Base-by-base conservation (phyloP, 1,284 basidiomycete genomes). In the Cutaneotrichosporon sp. region DNA sequence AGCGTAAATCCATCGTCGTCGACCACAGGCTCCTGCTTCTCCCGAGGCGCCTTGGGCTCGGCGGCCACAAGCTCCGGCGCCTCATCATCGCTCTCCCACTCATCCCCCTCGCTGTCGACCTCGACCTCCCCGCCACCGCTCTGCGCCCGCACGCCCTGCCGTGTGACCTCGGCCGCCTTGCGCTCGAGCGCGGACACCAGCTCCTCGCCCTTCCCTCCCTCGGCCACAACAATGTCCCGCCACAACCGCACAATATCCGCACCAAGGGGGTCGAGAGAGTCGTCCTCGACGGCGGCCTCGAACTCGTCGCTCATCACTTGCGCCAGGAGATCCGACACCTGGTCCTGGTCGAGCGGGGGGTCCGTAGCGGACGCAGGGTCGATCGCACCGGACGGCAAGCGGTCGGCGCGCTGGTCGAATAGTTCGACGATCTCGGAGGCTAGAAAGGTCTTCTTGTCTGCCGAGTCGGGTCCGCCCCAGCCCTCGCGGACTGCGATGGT, bases 1-100 rank as follows among this genome's bases (percentile, higher is more conserved):
- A 85, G 67, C 2, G 85, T 88, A 66, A 94, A 93, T 1, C 90
- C 90, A 53, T 93, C 89, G 54, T 90, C 87, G 63, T 92, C 90
- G 0, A 91, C 79, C 48, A 86, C 80, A 0, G 84, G 84, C 66
- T 86, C 84, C 42, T 79, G 74, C 50, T 72, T 77, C 37, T 70
- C 70, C 54, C 66, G 59, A 49, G 73, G 77, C 35, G 69, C 70
- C 52, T 65, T 58, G 9, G 45, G 50, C 33, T 72, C 62, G 9
- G 60, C 56, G 43, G 70, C 68, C 6, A 85, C 65, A 29, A 87
- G 74, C 63, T 79, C 76, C 3, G 86, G 85, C 5, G 76, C 80
- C 46, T 79, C 79, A 63, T 56, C 76, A 25, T 76, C 77, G 9
- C 72, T 76, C 48, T 76, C 79, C 14, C 77, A 77, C 9, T 77